Percentiles rank a stretch among this genome's conserved stretches.
These are phyloP conservation scores for Vitis amurensis DNA, from an alignment of 164 flowering plant genomes.

Conservation along the genomic window DNA sequence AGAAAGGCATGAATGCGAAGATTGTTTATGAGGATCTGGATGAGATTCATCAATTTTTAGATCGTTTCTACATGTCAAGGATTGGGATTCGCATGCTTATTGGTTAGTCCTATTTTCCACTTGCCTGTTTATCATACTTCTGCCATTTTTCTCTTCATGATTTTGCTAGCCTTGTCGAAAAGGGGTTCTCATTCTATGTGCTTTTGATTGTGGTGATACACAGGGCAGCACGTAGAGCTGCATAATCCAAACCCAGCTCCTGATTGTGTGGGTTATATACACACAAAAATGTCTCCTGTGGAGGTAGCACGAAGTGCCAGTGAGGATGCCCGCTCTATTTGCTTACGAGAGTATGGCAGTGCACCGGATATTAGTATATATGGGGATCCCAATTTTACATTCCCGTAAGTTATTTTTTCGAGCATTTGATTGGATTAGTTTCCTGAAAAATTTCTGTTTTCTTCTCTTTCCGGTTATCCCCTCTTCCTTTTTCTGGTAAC, in stretches of 20 bases:
- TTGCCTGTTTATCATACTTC: background rate
- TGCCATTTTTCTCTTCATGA: background rate
- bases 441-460: background rate
- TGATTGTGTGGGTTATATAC: constrained; percentile 75
- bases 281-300: constrained; percentile 87
- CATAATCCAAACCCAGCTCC: constrained; percentile 88
- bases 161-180: background rate
- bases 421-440: background rate
- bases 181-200: constrained; percentile 2
- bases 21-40: constrained; percentile 46
- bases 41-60: constrained; percentile 90
- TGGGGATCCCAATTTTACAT: constrained; percentile 86
- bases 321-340: constrained; percentile 87
- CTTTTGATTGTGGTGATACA: constrained; percentile 22
- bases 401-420: constrained; percentile 57
- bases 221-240: constrained; percentile 98
- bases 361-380: constrained; percentile 82
- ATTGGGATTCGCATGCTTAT: constrained; percentile 98
- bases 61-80: constrained; percentile 95
- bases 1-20: constrained; percentile 63
- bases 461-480: background rate
- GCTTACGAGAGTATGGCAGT: constrained; percentile 81
- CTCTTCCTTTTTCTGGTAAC: background rate
- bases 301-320: constrained; percentile 75
- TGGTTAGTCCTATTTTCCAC: constrained; percentile 43